phyloP scores from a whole-genome alignment of 306 rosid genomes.

The Begonia masoniana region DNA sequence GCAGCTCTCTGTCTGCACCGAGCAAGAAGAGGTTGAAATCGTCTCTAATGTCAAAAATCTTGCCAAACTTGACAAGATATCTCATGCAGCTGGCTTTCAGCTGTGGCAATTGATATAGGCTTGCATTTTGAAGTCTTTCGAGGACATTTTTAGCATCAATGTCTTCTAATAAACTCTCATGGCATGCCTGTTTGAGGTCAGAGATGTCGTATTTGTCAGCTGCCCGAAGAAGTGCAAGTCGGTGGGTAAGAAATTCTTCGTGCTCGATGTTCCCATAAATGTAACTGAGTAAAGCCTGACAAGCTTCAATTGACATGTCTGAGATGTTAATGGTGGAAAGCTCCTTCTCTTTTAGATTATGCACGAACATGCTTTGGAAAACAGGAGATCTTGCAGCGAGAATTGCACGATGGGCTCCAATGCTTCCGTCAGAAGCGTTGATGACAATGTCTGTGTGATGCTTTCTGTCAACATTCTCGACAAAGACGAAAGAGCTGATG shows the following conservation, averaged over 20 bases:
- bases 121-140: constrained; percentile 89
- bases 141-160: constrained; percentile 83
- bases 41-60: constrained; percentile 60
- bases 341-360: constrained; percentile 82
- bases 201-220: constrained; percentile 88
- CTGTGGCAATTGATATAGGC: constrained; percentile 55
- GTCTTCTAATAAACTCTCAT: constrained; percentile 86
- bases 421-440: constrained; percentile 70
- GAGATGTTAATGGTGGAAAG: constrained; percentile 62
- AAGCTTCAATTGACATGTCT: constrained; percentile 79
- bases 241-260: constrained; percentile 60
- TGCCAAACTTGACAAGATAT: constrained; percentile 92
- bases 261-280: constrained; percentile 66
- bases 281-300: constrained; percentile 69
- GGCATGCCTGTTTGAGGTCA: constrained; percentile 77
- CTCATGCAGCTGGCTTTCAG: constrained; percentile 61
- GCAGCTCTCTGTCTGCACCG: constrained; percentile 72
- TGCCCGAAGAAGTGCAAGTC: constrained; percentile 72
- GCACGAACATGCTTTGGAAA: constrained; percentile 86
- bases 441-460: constrained; percentile 84
- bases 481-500: constrained; percentile 53
- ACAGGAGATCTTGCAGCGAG: constrained; percentile 89
- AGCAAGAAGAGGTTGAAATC: constrained; percentile 77
- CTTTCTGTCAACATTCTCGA: constrained; percentile 72
- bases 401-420: constrained; percentile 84